Conservation (phyloP, 2,329 filamentous ascomycete genomes). For the Periconia sp. region DNA sequence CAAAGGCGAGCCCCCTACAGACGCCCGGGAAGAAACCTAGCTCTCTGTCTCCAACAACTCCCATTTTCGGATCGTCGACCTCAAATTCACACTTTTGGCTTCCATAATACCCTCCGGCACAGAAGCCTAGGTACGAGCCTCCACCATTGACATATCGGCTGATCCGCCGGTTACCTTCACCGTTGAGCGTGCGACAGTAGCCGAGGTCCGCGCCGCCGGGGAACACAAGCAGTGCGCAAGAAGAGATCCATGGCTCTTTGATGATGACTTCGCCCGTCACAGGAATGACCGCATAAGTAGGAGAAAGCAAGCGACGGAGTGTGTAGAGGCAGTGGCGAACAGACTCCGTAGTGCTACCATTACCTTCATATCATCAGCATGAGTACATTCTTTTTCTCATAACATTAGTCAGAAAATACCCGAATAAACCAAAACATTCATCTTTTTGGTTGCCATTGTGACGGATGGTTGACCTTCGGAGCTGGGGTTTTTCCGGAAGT, state of each 20-base stretch:
- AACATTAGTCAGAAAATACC: slow-evolving; percentile 53
- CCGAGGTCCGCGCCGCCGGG: slow-evolving; percentile 93
- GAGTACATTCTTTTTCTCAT: background rate
- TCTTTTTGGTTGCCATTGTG: slow-evolving; percentile 65
- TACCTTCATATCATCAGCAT: slow-evolving; percentile 56
- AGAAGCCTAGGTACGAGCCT: slow-evolving; percentile 86
- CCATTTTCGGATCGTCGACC: slow-evolving; percentile 75
- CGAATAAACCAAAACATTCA: slow-evolving; percentile 93
- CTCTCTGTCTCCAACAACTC: slow-evolving; percentile 84
- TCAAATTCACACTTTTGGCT: slow-evolving; percentile 85
- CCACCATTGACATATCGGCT: slow-evolving; percentile 81
- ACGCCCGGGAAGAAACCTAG: slow-evolving; percentile 84
- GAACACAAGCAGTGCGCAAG: slow-evolving; percentile 86
- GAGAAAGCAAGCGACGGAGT: slow-evolving; percentile 80
- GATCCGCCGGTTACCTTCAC: slow-evolving; percentile 82
- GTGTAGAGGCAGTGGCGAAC: slow-evolving; percentile 88
- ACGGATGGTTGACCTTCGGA: slow-evolving; percentile 26
- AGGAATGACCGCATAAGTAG: slow-evolving; percentile 90
- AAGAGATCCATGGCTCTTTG: slow-evolving; percentile 86
- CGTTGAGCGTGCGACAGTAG: slow-evolving; percentile 87
- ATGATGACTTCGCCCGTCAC: slow-evolving; percentile 76
- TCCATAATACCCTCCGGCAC: slow-evolving; percentile 93
- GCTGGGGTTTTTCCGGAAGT: slow-evolving; percentile 30
- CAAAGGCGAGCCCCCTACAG: slow-evolving; percentile 84
- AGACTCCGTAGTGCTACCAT: slow-evolving; percentile 83